phyloP scores from a whole-genome alignment of 768 basidiomycete genomes.

The Pleurotus pulmonarius region DNA sequence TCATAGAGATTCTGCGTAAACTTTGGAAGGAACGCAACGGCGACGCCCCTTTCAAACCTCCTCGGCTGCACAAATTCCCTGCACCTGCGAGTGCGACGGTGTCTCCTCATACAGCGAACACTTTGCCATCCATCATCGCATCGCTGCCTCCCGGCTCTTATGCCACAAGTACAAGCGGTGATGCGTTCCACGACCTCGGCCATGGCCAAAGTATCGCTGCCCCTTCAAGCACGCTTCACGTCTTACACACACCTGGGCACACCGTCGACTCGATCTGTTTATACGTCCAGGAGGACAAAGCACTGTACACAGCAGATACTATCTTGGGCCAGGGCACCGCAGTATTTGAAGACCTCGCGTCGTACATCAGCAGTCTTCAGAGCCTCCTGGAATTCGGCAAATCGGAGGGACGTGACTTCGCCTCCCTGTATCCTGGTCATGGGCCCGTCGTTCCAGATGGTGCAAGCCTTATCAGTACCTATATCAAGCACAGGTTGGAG shows the following conservation, averaged over 20 bases:
- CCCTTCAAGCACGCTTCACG: conserved; percentile 37
- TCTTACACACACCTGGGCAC: conserved; percentile 89
- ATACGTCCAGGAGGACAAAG: conserved; percentile 61
- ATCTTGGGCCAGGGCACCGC: conserved; percentile 89
- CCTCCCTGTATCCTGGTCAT: conserved; percentile 81
- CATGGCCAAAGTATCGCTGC: conserved; percentile 51
- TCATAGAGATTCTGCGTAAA: conserved; percentile 60
- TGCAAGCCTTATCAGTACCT: conserved; percentile 54
- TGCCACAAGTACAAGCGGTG: conserved; percentile 37
- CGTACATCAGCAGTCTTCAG: conserved; percentile 65
- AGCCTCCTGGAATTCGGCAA: conserved; percentile 47
- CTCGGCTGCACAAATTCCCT: conserved; percentile 75
- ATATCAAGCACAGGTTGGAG: conserved; percentile 78
- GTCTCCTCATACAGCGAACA: conserved; percentile 23
- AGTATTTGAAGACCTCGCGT: conserved; percentile 78
- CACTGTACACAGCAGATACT: conserved; percentile 88
- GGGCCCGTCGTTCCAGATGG: conserved; percentile 75
- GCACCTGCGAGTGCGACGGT: conserved; percentile 20
- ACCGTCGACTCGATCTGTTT: conserved; percentile 83
- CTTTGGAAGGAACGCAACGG: conserved; percentile 57
- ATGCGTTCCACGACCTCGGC: conserved; percentile 52
- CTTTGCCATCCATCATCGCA: conserved; percentile 35
- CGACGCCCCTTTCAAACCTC: conserved; percentile 51
- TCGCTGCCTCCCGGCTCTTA: conserved; percentile 42
- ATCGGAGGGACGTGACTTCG: conserved; percentile 25